Conservation (phyloP, 148 eudicot genomes). For the Hydrangea macrophylla region DNA sequence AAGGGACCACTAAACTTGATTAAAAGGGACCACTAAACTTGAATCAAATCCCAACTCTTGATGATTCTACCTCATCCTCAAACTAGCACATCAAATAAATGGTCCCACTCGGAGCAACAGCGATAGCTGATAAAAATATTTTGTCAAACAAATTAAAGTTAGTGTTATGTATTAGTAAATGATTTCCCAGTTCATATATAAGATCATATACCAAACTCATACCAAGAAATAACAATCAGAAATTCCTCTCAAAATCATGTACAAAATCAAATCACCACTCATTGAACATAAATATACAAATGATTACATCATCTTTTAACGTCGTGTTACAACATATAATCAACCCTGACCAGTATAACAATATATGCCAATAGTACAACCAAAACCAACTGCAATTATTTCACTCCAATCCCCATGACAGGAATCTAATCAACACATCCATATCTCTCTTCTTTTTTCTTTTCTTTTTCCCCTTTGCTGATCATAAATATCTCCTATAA, state of each 20-base stretch:
- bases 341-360: constrained; percentile 4
- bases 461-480: constrained; percentile 19
- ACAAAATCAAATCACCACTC: constrained; percentile 4
- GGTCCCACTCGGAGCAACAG: not conserved
- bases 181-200: not conserved
- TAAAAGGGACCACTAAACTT: not conserved
- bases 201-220: not conserved
- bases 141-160: not conserved
- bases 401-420: not conserved
- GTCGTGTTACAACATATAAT: not conserved
- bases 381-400: constrained; percentile 3
- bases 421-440: constrained; percentile 39
- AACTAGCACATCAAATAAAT: not conserved
- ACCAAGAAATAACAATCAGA: not conserved
- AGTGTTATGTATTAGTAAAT: not conserved
- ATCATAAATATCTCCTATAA: constrained; percentile 31
- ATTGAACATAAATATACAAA: constrained; percentile 10
- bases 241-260: not conserved
- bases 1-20: not conserved
- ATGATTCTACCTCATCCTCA: not conserved
- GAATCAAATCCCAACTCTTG: not conserved
- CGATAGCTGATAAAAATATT: too few relatives aligned
- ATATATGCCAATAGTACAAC: constrained; percentile 12
- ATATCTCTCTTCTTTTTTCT: constrained; percentile 18
- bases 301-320: not conserved